A percentile compares a stretch with the other conserved stretches of the same genome.
These are phyloP conservation scores for Candida takata DNA, from an alignment of 805 yeast genomes.

Conservation along the genomic window DNA sequence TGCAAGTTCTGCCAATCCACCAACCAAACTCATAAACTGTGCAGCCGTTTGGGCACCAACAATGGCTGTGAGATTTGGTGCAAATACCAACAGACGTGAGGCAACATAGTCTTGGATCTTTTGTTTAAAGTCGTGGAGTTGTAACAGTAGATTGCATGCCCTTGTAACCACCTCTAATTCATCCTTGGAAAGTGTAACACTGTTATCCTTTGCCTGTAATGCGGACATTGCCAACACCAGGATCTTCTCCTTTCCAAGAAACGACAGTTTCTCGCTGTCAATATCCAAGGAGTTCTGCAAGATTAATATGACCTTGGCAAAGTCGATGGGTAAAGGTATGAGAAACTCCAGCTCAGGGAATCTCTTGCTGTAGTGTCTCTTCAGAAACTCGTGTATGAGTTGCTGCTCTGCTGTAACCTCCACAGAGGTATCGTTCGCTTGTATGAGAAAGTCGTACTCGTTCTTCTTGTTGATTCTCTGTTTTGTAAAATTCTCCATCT, in stretches of 20 bases:
- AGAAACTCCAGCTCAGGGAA: slow-evolving; percentile 69
- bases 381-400: slow-evolving; percentile 41
- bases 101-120: slow-evolving; percentile 50
- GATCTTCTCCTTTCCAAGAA: slow-evolving; percentile 56
- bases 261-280: slow-evolving; percentile 20
- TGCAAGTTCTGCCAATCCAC: slow-evolving; percentile 62
- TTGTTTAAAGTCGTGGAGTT: slow-evolving; percentile 36
- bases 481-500: slow-evolving; percentile 14
- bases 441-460: slow-evolving; percentile 45
- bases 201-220: slow-evolving; percentile 35
- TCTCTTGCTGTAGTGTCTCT: slow-evolving; percentile 45
- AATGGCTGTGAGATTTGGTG: slow-evolving; percentile 74
- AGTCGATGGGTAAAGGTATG: slow-evolving; percentile 55
- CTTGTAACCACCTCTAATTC: slow-evolving; percentile 33
- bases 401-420: slow-evolving; percentile 50
- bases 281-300: slow-evolving; percentile 42
- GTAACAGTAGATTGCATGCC: slow-evolving; percentile 42
- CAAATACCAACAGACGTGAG: slow-evolving; percentile 46
- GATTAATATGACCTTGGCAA: slow-evolving; percentile 42
- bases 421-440: slow-evolving; percentile 47
- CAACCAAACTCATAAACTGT: slow-evolving; percentile 58
- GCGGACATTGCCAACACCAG: slow-evolving; percentile 73
- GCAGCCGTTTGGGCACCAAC: slow-evolving; percentile 71
- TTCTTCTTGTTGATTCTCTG: slow-evolving; percentile 17
- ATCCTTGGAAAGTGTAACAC: slow-evolving; percentile 22